Evolutionary conservation across 2,329 filamentous ascomycete species (phyloP), one percentile per base, ranked within the genome.

Genomic region (Ceratocystis eucalypticola): DNA sequence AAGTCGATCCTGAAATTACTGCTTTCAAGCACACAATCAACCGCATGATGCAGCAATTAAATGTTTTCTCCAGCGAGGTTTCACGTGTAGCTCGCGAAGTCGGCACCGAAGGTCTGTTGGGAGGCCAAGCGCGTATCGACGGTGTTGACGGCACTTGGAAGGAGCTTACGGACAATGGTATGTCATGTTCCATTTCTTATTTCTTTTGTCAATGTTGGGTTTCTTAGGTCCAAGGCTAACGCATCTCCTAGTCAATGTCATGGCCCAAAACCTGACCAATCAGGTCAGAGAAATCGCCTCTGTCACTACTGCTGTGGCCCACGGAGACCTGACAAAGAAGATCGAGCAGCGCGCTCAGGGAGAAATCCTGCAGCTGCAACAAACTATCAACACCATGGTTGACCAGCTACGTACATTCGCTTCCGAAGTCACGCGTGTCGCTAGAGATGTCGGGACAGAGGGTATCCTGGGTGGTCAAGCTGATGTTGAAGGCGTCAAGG

Each of bases 21-120:
- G 92, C 91, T 8, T 97, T 97, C 80, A 97, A 97, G 78, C 87
- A 91, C 72, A 96, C 93, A 69, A 97, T 97, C 79, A 97, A 97
- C 75, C 95, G 89, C 71, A 97, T 97, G 93, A 96, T 97, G 85
- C 93, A 97, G 74, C 93, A 96, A 76, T 82, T 97, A 68, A 92
- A 96, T 74, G 89, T 95, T 68, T 97, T 97, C 76, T 93, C 93
- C 70, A 95, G 90, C 76, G 92, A 97, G 78, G 93, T 97, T 72
- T 96, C 93, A 44, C 88, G 91, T 71, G 87, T 97, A 71, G 93
- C 93, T 65, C 89, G 91, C 75, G 93, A 97, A 76, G 93, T 97
- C 79, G 93, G 93, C 71, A 97, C 93, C 12, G 92, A 97, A 76
- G 93, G 93, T 73, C 88, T 94, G 69, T 85, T 97, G 53, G 93